A percentile compares a stretch with the other conserved stretches of the same genome.
Evolutionary conservation across 495 filamentous ascomycete genomes (phyloP).

Genomic region (Bryoglossum gracile): DNA sequence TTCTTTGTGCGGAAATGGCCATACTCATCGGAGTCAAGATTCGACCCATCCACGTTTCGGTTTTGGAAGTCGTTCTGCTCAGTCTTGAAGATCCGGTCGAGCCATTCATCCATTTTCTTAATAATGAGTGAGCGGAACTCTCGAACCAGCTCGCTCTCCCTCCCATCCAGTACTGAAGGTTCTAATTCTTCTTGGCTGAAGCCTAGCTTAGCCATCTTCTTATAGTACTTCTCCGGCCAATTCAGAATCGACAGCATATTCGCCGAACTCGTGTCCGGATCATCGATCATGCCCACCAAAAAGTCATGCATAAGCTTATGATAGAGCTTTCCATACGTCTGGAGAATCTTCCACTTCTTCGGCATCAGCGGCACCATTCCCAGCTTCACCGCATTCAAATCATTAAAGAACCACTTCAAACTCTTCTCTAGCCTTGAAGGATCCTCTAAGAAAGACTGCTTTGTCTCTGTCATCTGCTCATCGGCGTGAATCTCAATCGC

Average conservation of each 20-base stretch:
- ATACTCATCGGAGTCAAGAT: constrained; percentile 78
- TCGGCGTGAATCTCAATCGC: constrained; percentile 68
- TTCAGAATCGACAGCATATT: constrained; percentile 86
- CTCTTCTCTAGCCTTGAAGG: constrained; percentile 77
- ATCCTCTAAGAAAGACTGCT: constrained; percentile 71
- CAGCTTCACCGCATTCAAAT: constrained; percentile 82
- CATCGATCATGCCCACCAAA: constrained; percentile 71
- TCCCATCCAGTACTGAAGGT: constrained; percentile 79
- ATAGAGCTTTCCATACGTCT: constrained; percentile 82
- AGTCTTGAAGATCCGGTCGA: constrained; percentile 75
- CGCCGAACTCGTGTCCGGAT: constrained; percentile 65
- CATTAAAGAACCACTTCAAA: constrained; percentile 94
- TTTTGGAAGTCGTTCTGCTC: constrained; percentile 75
- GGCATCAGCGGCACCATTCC: constrained; percentile 87
- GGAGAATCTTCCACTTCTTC: constrained; percentile 95
- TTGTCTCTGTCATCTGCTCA: constrained; percentile 64
- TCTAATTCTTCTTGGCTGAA: constrained; percentile 62
- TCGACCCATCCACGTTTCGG: constrained; percentile 59
- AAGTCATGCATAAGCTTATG: constrained; percentile 93
- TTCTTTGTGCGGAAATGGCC: constrained; percentile 85
- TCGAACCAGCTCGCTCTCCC: constrained; percentile 79
- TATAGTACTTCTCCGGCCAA: constrained; percentile 93
- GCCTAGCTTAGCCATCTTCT: constrained; percentile 88
- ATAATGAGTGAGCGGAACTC: constrained; percentile 94
- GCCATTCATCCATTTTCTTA: constrained; percentile 94